Evolutionary conservation across 306 rosid species (phyloP), one percentile per base, ranked within the genome.

Genomic region (Urtica urens): DNA sequence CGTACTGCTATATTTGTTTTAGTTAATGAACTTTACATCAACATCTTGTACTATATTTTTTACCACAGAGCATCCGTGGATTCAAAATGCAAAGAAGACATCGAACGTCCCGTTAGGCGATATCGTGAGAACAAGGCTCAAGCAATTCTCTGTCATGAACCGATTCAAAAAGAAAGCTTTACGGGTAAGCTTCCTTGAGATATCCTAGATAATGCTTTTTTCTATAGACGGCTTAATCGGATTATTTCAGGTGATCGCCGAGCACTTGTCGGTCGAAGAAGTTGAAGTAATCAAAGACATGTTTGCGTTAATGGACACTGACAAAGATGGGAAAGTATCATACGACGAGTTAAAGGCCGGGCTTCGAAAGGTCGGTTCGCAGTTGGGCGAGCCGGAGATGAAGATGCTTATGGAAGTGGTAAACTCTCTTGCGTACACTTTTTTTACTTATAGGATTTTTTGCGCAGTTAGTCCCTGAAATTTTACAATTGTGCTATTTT

Each of bases 371-470:
- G 99, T 92, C 57, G 99, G 99, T 57, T 92, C 99, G 43, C 87
- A 92, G 61, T 70, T 92, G 79, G 99, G 79, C 37, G 99, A 92
- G 74, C 83, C 96, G 19, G 99, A 92, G 83, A 76, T 92, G 54
- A 85, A 78, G 83, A 81, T 92, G 94, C 76, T 92, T 64, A 92
- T 92, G 99, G 99, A 92, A 65, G 99, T 85, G 94, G 99, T 92
- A 72, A 31, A n/a, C n/a, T n/a, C n/a, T n/a, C n/a, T n/a, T n/a
- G n/a, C n/a, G n/a, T n/a, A n/a, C n/a, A n/a, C n/a, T n/a, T n/a
- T n/a, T n/a, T n/a, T n/a, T n/a, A n/a, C n/a, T n/a, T n/a, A n/a
- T n/a, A n/a, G n/a, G n/a, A n/a, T n/a, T n/a, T n/a, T n/a, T n/a
- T n/a, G n/a, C n/a, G n/a, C n/a, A n/a, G n/a, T n/a, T n/a, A n/a